phyloP scores from a whole-genome alignment of 2,329 filamentous ascomycete species.

The Aspergillus tubingensis region DNA sequence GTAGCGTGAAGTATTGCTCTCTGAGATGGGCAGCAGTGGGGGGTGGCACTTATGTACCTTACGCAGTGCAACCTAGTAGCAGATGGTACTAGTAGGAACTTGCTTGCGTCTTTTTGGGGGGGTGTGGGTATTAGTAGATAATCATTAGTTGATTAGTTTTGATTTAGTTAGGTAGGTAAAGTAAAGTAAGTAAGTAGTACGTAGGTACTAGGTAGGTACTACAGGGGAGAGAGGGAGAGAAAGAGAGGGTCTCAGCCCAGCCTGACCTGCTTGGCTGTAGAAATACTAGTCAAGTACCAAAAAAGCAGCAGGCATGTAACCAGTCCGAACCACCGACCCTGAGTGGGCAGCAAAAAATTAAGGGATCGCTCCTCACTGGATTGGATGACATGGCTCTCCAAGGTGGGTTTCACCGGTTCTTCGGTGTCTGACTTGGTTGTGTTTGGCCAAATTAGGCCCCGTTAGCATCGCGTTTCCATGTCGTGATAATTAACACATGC shows the following conservation, averaged over 20 bases:
- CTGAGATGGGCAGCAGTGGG: slow-evolving; percentile 1
- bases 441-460: not conserved
- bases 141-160: no score
- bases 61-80: not conserved
- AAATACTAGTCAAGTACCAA: no score
- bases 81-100: no score
- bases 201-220: not conserved
- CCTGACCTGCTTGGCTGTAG: no score
- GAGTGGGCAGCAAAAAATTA: not conserved
- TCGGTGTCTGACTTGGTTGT: not conserved
- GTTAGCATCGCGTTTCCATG: not conserved
- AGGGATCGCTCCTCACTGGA: not conserved
- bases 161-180: no score
- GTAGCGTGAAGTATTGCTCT: not conserved
- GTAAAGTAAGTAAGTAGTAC: not conserved
- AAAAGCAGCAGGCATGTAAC: no score
- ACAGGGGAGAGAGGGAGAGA: no score
- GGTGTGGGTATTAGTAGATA: no score
- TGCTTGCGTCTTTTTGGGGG: no score
- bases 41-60: not conserved
- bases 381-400: not conserved
- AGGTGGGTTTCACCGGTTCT: not conserved
- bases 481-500: slow-evolving; percentile 2
- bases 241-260: not conserved
- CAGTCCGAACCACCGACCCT: no score